phyloP scores from a whole-genome alignment of 345 rosid species.

The Acer saccharum region DNA sequence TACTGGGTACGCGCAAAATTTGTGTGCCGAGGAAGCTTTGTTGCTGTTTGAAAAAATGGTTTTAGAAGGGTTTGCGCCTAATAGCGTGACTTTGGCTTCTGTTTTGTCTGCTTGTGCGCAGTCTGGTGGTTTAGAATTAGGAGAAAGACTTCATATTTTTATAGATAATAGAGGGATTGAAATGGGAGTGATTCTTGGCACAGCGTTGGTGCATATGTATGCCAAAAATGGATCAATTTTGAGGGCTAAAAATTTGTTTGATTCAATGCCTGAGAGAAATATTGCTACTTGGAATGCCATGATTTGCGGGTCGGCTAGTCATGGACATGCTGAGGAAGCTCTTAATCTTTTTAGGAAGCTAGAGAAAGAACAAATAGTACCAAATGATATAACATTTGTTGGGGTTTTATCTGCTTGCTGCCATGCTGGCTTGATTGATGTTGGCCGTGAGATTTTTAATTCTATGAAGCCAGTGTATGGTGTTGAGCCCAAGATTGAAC shows the following conservation, averaged over 20 bases:
- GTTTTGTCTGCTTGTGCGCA: constrained; percentile 32
- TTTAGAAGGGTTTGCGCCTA: constrained; percentile 27
- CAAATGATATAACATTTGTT: constrained; percentile 31
- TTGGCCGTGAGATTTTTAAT: constrained; percentile 20
- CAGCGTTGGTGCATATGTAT: constrained; percentile 34
- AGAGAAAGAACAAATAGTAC: constrained; percentile 21
- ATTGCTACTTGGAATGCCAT: constrained; percentile 32
- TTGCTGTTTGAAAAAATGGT: constrained; percentile 28
- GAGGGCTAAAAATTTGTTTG: constrained; percentile 25
- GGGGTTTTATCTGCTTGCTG: constrained; percentile 33
- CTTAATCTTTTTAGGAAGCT: constrained; percentile 22
- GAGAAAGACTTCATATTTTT: constrained; percentile 22
- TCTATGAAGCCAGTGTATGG: constrained; percentile 25
- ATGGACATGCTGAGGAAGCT: constrained; percentile 30
- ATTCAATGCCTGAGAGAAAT: constrained; percentile 25
- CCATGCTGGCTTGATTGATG: constrained; percentile 24
- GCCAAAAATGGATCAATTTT: constrained; percentile 24
- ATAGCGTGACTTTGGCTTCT: constrained; percentile 29
- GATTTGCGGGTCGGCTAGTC: constrained; percentile 25
- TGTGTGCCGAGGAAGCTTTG: constrained; percentile 24
- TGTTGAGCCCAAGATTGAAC: constrained; percentile 33
- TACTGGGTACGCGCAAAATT: constrained; percentile 29
- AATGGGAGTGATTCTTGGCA: constrained; percentile 30
- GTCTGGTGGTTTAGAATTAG: constrained; percentile 30
- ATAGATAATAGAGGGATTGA: constrained; percentile 17